Evolutionary conservation across 192 early-diverging fungal species (phyloP), one percentile per base, ranked within the genome.

Genomic region (Rhizophlyctis rosea): DNA sequence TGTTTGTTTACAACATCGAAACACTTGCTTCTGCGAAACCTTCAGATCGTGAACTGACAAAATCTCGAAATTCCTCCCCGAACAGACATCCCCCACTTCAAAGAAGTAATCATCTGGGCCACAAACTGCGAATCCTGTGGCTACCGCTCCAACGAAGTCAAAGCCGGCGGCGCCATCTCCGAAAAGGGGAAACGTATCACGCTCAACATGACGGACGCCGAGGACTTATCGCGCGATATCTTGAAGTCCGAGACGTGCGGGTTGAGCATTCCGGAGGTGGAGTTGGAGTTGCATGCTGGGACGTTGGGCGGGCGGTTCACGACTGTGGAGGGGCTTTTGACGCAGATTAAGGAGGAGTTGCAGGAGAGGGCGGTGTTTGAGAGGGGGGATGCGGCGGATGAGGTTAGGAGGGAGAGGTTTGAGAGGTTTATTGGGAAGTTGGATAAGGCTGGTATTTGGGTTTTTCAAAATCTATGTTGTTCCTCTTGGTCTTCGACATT

Each of bases 81-180:
- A n/a, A 13, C 34, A 70, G 81, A 93, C 56, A 95, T 96, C 64
- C 94, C 94, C 35, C 92, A 97, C 64, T 97, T 97, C 70, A 95
- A 95, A 69, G 88, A 97, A 57, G 91, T 96, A 13, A 87, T 97
- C 49, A 90, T 97, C 64, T 96, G 95, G 95, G 86, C 92, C 16
- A 96, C 93, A 2, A 79, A 80, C 48, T 97, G 95, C 75, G 91
- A 96, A 47, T 23, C 44, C 25, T 97, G 95, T 70, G 95, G 93
- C 11, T 97, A 90, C 81, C 95, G 94, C 82, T 88, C 83, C 51
- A 97, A 95, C 72, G 95, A 97, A 74, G 93, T 97, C 65, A 97
- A 97, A 77, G 86, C 93, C 57, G 92, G 94, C 53, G 93, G 95
- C 14, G 81, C 92, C 21, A 88, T 97, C 59, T 80, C 90, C 57